A percentile compares a stretch with the other conserved stretches of the same genome.
Conservation (phyloP, 306 rosid genomes). For the Castanopsis chinensis region DNA sequence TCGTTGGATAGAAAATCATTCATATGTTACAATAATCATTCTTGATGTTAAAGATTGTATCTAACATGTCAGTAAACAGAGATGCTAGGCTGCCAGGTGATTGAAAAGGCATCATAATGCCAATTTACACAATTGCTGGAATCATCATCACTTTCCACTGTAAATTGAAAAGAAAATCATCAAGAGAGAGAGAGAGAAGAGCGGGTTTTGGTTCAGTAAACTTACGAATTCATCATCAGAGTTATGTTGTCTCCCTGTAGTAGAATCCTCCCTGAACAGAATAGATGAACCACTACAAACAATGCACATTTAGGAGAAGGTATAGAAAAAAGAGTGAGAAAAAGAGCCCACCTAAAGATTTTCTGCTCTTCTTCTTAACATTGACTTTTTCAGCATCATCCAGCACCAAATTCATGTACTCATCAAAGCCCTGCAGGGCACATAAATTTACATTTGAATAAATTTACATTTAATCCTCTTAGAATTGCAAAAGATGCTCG, state of each 20-base stretch:
- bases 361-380: conserved; percentile 62
- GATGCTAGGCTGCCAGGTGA: conserved; percentile 5
- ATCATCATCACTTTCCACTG: conserved; percentile 49
- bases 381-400: conserved; percentile 76
- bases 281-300: conserved; percentile 5
- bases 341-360: conserved; percentile 38
- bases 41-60: background rate
- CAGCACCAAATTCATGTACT: conserved; percentile 70
- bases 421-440: conserved; percentile 60
- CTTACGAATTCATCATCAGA: conserved; percentile 73
- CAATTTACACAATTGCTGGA: background rate
- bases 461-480: conserved; percentile 36
- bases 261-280: conserved; percentile 58
- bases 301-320: background rate
- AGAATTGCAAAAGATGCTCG: too few relatives aligned
- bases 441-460: background rate
- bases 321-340: background rate
- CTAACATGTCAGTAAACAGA: conserved; percentile 2
- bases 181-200: background rate
- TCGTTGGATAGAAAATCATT: background rate
- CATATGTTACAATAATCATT: background rate
- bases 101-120: conserved; percentile 4
- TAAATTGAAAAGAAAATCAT: background rate
- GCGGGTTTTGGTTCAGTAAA: background rate
- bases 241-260: conserved; percentile 76